Evolutionary conservation across 2,329 filamentous ascomycete genomes (phyloP), one percentile per base, ranked within the genome.

Genomic region (Xylariaceae sp.): DNA sequence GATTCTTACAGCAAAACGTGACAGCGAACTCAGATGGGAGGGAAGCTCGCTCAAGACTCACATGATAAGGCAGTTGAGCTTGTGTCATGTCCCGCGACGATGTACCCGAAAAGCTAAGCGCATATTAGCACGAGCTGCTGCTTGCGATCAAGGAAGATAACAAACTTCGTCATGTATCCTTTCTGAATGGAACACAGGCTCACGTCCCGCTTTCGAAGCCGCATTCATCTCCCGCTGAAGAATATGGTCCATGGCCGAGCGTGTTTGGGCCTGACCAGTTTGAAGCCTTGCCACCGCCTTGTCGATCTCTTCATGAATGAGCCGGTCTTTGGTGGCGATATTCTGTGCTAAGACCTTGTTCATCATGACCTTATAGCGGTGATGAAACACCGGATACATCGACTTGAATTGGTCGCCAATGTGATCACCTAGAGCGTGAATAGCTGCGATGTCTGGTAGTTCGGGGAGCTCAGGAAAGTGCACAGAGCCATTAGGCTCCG

Each of bases 101-200:
- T 48, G 40, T 55, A 57, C 12, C 55, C 58, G 29, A 58, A 53
- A 13, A 56, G 39, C 54, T 55, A 18, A 24, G 16, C 4, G 6
- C 32, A 24, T 29, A 33, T 11, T 38, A 38, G 32, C 19, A 17
- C 11, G n/a, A 9, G n/a, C 8, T 16, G n/a, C 35, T 3, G 9
- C 4, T 19, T 22, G 12, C n/a, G 22, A 15, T 3, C 11, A 19
- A 32, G 30, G 19, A 24, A 19, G 4, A 16, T 6, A 33, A 9
- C 45, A 22, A 34, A 48, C 48, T 51, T 67, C 64, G 41, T 64
- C 61, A 22, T 51, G 49, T n/a, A 67, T 61, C 1, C 43, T 49
- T 7, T 46, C 39, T 1, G 54, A 60, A 32, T 59, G 41, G 19
- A 64, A 64, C 9, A 59, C 38, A 0, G 62, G 61, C 13, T 44